Percentiles rank a stretch among this genome's conserved stretches.
Evolutionary conservation across 2,329 filamentous ascomycete species (phyloP).

Genomic region (Penicillium hordei): DNA sequence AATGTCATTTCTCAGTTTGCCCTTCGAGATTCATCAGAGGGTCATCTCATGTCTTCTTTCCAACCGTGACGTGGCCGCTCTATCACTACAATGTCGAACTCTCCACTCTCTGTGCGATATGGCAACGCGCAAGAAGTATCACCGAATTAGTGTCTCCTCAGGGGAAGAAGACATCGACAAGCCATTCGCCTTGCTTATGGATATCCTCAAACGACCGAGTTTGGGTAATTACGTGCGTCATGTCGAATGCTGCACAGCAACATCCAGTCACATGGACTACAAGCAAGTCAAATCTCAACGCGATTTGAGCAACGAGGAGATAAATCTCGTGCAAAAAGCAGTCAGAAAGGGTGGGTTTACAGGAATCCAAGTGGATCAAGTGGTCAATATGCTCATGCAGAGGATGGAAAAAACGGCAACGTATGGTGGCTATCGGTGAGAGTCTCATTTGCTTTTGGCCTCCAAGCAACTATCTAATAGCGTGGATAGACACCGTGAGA

Average conservation of each 20-base stretch:
- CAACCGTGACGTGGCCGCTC: slow-evolving; percentile 15
- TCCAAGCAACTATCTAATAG: neutral
- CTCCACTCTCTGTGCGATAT: slow-evolving; percentile 18
- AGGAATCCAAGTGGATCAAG: neutral
- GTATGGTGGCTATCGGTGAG: neutral
- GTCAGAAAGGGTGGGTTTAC: slow-evolving; percentile 15
- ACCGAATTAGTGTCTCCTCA: slow-evolving; percentile 10
- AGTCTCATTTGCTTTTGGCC: neutral
- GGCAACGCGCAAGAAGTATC: slow-evolving; percentile 12
- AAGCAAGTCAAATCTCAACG: slow-evolving; percentile 1
- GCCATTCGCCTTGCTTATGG: slow-evolving; percentile 19
- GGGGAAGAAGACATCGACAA: slow-evolving; percentile 3
- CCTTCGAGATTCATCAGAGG: slow-evolving; percentile 2
- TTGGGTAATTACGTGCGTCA: slow-evolving; percentile 22
- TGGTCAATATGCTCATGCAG: slow-evolving; percentile 25
- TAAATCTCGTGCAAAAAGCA: slow-evolving; percentile 11
- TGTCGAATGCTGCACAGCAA: slow-evolving; percentile 9
- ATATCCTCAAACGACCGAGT: slow-evolving; percentile 20
- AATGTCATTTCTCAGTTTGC: slow-evolving; percentile 1
- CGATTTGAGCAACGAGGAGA: slow-evolving; percentile 14
- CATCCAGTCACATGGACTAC: neutral
- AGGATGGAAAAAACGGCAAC: neutral
- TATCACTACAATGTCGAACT: slow-evolving; percentile 13
- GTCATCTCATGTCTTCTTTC: slow-evolving; percentile 15
- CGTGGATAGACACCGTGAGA: neutral